These are phyloP conservation scores for Laburnicola sp. DNA, from an alignment of 2,329 filamentous ascomycete genomes.

Conservation along the genomic window DNA sequence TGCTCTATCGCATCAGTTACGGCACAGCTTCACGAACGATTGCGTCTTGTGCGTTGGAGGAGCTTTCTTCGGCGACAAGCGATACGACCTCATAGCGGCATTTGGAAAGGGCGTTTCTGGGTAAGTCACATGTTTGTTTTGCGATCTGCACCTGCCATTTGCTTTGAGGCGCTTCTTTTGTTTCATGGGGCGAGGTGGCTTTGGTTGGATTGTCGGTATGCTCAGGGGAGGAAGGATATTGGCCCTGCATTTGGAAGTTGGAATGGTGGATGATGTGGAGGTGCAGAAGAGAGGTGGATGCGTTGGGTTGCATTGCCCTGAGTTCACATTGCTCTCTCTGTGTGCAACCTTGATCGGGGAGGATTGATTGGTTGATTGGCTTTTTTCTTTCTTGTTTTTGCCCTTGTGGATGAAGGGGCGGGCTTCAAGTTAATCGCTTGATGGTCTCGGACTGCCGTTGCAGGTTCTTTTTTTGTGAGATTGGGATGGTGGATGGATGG, in stretches of 20 bases:
- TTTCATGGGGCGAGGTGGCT: constrained; percentile 1
- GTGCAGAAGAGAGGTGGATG: neutral
- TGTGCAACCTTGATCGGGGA: constrained; percentile 2
- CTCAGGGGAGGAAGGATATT: neutral
- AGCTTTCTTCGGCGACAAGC: constrained; percentile 5
- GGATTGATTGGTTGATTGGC: neutral
- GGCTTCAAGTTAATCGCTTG: constrained; percentile 5
- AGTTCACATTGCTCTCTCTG: too few relatives aligned
- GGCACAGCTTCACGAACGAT: constrained; percentile 18
- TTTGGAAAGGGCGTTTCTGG: constrained; percentile 31
- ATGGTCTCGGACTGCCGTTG: neutral
- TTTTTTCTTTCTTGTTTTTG: neutral
- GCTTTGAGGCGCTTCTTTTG: constrained; percentile 8
- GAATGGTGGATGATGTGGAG: too few relatives aligned
- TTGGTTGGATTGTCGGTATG: neutral
- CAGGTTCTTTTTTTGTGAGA: neutral
- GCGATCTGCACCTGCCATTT: constrained; percentile 14
- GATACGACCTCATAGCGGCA: constrained; percentile 17
- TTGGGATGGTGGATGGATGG: neutral
- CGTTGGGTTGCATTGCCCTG: neutral
- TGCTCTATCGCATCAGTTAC: constrained; percentile 11
- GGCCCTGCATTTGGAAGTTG: constrained; percentile 1
- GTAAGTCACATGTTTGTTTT: constrained; percentile 17
- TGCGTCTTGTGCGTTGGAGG: constrained; percentile 10
- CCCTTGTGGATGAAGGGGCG: neutral